Conservation (phyloP, 306 rosid genomes). For the Pterocarpus santalinus region DNA sequence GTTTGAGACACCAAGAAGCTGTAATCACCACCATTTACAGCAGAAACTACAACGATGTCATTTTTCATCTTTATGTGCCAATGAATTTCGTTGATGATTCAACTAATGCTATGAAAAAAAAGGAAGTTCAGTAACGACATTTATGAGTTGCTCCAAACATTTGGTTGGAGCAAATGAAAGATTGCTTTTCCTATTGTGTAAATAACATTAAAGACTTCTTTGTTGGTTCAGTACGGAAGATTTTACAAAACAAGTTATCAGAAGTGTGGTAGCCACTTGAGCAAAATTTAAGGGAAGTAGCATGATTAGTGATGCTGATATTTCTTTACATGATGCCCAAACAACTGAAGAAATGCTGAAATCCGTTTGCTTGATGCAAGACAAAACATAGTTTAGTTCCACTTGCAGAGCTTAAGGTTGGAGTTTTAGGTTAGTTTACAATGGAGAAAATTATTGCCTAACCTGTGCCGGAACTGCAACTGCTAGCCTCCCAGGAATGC, state of each 20-base stretch:
- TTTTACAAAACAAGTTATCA: neutral
- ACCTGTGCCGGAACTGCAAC: constrained; percentile 95
- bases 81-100: too few relatives aligned
- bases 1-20: neutral
- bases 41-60: too few relatives aligned
- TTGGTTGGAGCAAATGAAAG: neutral
- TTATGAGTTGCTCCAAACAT: too few relatives aligned
- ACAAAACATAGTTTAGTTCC: constrained; percentile 15
- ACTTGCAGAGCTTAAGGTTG: neutral
- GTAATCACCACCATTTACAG: too few relatives aligned
- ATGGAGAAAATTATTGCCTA: constrained; percentile 46
- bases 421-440: constrained; percentile 27
- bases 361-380: constrained; percentile 4
- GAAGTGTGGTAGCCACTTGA: neutral
- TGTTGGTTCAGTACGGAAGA: neutral
- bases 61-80: too few relatives aligned
- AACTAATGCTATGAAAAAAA: too few relatives aligned
- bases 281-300: constrained; percentile 3
- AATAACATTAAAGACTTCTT: constrained; percentile 10
- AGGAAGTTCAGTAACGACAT: too few relatives aligned
- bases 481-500: constrained; percentile 78
- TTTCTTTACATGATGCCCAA: constrained; percentile 17
- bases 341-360: constrained; percentile 3
- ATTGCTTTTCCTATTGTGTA: neutral
- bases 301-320: neutral